Evolutionary conservation across 2,329 filamentous ascomycete genomes (phyloP).

Genomic region (Claviceps digitariae): DNA sequence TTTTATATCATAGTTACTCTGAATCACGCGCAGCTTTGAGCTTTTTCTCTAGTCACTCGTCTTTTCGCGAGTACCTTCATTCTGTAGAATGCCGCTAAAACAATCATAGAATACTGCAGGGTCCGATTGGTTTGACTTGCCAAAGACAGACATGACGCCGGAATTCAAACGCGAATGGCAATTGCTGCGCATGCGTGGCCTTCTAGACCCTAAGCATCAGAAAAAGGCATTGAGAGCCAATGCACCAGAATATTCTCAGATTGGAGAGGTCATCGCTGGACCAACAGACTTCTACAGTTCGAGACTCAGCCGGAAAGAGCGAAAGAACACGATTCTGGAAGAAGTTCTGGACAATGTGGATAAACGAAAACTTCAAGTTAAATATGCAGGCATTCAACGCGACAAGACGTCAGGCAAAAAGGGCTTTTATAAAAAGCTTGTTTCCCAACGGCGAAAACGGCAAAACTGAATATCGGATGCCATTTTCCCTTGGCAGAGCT

Average conservation of each 20-base stretch:
- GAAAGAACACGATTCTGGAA: constrained; percentile 75
- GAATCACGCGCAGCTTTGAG: constrained; percentile 23
- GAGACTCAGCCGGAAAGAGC: constrained; percentile 72
- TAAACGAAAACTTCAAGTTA: constrained; percentile 65
- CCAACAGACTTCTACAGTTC: constrained; percentile 76
- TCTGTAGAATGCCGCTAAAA: constrained; percentile 11
- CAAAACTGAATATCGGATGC: constrained; percentile 5
- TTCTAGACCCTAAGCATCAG: constrained; percentile 85
- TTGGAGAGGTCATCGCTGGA: constrained; percentile 79
- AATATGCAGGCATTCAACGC: constrained; percentile 74
- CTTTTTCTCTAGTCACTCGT: neutral
- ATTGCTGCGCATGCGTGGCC: constrained; percentile 74
- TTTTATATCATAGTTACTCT: constrained; percentile 62
- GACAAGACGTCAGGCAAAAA: constrained; percentile 82
- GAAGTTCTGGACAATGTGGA: constrained; percentile 48
- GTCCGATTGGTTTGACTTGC: constrained; percentile 74
- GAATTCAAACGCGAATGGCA: constrained; percentile 83
- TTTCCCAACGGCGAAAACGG: constrained; percentile 26
- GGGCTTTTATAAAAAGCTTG: constrained; percentile 70
- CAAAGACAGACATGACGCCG: constrained; percentile 69
- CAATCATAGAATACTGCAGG: constrained; percentile 48
- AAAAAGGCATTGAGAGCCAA: constrained; percentile 66
- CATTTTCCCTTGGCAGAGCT: neutral
- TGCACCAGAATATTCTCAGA: constrained; percentile 67
- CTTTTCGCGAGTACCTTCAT: neutral